Evolutionary conservation across 1,284 basidiomycete species (phyloP).

Genomic region (Moniliophthora roreri): DNA sequence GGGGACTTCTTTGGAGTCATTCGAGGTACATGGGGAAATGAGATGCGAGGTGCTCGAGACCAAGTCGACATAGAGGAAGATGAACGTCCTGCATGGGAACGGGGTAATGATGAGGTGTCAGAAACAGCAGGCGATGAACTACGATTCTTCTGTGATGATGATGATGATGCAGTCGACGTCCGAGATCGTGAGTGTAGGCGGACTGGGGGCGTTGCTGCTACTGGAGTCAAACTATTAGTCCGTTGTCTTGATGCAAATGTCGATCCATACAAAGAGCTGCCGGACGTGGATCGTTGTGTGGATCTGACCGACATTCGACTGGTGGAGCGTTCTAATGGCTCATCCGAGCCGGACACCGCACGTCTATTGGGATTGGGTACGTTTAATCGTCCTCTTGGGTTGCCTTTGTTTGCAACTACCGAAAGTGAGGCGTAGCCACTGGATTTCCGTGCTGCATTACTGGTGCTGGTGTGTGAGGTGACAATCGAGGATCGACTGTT

Average conservation of each 20-base stretch:
- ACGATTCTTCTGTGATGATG: conserved; percentile 36
- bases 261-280: conserved; percentile 49
- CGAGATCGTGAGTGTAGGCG: conserved; percentile 35
- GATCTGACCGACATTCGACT: conserved; percentile 49
- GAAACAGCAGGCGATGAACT: conserved; percentile 60
- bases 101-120: conserved; percentile 48
- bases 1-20: conserved; percentile 44
- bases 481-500: conserved; percentile 49
- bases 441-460: conserved; percentile 24
- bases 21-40: conserved; percentile 44
- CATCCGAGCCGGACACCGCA: conserved; percentile 45
- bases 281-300: conserved; percentile 51
- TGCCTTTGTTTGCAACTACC: conserved; percentile 23
- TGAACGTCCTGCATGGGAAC: conserved; percentile 36
- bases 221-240: conserved; percentile 54
- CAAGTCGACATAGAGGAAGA: conserved; percentile 57
- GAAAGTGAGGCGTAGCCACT: conserved; percentile 58
- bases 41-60: conserved; percentile 65
- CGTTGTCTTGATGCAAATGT: conserved; percentile 83
- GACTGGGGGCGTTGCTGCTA: conserved; percentile 30
- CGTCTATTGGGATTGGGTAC: conserved; percentile 47
- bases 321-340: conserved; percentile 20
- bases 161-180: conserved; percentile 27
- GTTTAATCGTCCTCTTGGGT: conserved; percentile 40
- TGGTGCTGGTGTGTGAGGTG: conserved; percentile 15